Conservation (phyloP, 2,329 filamentous ascomycete genomes). For the Hypoxylon sp. region DNA sequence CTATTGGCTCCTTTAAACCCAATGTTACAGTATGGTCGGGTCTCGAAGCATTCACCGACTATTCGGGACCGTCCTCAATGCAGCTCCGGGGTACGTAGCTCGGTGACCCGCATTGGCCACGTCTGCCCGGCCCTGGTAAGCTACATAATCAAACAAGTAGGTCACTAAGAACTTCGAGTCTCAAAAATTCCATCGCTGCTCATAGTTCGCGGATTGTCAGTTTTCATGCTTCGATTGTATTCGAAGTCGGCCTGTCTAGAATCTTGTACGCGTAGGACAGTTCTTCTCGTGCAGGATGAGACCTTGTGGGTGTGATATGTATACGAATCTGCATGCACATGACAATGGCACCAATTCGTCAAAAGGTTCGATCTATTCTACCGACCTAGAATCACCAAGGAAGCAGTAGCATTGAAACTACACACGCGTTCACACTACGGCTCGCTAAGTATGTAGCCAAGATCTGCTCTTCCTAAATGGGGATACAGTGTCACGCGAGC, state of each 20-base stretch:
- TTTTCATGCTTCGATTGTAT: neutral
- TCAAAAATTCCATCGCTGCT: neutral
- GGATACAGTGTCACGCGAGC: slow-evolving; percentile 18
- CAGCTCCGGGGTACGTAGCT: slow-evolving; percentile 33
- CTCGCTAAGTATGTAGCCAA: neutral
- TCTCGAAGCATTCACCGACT: slow-evolving; percentile 35
- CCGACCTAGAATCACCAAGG: neutral
- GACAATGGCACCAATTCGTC: neutral
- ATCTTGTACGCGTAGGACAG: neutral
- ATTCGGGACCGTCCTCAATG: slow-evolving; percentile 33
- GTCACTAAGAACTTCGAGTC: neutral
- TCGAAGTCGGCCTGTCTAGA: neutral
- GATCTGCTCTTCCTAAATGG: neutral
- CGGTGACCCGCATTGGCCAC: slow-evolving; percentile 17
- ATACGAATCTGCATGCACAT: neutral
- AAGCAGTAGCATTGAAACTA: neutral
- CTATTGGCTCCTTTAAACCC: slow-evolving; percentile 7
- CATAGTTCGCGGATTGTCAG: neutral
- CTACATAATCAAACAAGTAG: neutral
- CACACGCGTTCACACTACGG: no score
- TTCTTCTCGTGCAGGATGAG: neutral
- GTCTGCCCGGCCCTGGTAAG: neutral
- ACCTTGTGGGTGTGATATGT: no score
- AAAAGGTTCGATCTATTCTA: neutral
- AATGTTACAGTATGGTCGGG: slow-evolving; percentile 10